A percentile compares a stretch with the other conserved stretches of the same genome.
Evolutionary conservation across 257 asterid genomes (phyloP).

Genomic region (Haberlea rhodopensis): DNA sequence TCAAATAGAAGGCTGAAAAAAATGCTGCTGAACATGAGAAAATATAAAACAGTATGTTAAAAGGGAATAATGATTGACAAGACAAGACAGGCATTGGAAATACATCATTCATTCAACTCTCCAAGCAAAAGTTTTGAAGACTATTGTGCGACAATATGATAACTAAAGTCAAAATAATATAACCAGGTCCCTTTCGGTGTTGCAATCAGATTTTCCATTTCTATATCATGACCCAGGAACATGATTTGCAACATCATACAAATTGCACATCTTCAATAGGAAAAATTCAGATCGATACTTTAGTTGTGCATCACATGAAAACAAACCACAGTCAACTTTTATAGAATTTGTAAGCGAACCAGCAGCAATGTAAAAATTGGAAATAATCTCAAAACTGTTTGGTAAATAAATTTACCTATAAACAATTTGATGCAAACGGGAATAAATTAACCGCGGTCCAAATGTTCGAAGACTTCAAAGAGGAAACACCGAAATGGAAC

Average conservation of each 20-base stretch:
- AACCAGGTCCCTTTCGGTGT: neutral
- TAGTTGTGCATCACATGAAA: neutral
- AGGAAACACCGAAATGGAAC: neutral
- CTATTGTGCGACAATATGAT: neutral
- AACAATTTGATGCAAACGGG: neutral
- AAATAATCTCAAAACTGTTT: neutral
- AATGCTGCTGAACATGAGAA: neutral
- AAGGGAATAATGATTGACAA: neutral
- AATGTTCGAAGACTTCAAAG: neutral
- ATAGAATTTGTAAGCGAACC: neutral
- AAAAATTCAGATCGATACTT: neutral
- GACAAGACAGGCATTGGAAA: neutral
- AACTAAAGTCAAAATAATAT: neutral
- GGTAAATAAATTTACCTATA: neutral
- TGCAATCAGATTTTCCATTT: no score
- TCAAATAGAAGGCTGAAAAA: neutral
- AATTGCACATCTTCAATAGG: neutral
- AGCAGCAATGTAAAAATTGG: neutral
- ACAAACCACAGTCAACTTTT: neutral
- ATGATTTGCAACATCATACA: neutral
- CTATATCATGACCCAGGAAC: neutral
- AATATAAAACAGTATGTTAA: neutral
- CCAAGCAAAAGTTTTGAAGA: neutral
- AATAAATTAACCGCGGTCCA: constrained; percentile 16
- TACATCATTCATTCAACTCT: neutral